Evolutionary conservation across 805 yeast genomes (phyloP).

Genomic region (Metschnikowia arizonensis): DNA sequence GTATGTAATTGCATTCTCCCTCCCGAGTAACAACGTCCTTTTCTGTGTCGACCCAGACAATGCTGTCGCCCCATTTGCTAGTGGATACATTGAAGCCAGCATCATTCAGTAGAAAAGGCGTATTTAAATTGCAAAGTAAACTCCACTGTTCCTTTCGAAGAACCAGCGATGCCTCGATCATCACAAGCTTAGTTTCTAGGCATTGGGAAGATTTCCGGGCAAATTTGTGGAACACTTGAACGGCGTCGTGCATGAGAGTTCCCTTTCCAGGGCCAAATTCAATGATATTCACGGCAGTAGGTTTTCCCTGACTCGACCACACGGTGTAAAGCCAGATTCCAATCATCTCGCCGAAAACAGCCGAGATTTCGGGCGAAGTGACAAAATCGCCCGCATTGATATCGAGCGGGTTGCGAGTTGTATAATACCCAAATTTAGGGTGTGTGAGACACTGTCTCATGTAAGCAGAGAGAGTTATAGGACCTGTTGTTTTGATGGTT

Average conservation of each 20-base stretch:
- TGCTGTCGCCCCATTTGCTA: slow-evolving; percentile 48
- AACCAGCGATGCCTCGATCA: slow-evolving; percentile 71
- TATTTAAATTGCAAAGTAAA: slow-evolving; percentile 37
- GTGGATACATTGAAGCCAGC: slow-evolving; percentile 36
- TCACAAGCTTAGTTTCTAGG: slow-evolving; percentile 40
- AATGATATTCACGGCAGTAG: slow-evolving; percentile 48
- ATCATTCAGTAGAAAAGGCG: slow-evolving; percentile 6
- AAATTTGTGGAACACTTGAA: slow-evolving; percentile 46
- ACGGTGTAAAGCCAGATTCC: slow-evolving; percentile 65
- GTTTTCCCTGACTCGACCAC: slow-evolving; percentile 56
- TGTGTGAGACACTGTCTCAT: slow-evolving; percentile 81
- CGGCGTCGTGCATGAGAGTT: slow-evolving; percentile 64
- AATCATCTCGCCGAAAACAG: slow-evolving; percentile 80
- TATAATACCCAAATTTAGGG: slow-evolving; percentile 75
- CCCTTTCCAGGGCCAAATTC: slow-evolving; percentile 90
- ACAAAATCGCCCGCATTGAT: slow-evolving; percentile 63
- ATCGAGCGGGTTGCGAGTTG: slow-evolving; percentile 71
- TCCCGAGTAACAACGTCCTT: slow-evolving; percentile 34
- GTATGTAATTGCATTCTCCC: slow-evolving; percentile 50
- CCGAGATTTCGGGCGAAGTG: slow-evolving; percentile 84
- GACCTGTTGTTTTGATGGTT: slow-evolving; percentile 66
- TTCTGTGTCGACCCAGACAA: slow-evolving; percentile 61
- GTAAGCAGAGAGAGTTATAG: slow-evolving; percentile 65
- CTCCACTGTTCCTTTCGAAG: slow-evolving; percentile 55
- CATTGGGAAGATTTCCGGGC: slow-evolving; percentile 19